Evolutionary conservation across 768 basidiomycete species (phyloP).

Genomic region (Russula griseocarnosa): DNA sequence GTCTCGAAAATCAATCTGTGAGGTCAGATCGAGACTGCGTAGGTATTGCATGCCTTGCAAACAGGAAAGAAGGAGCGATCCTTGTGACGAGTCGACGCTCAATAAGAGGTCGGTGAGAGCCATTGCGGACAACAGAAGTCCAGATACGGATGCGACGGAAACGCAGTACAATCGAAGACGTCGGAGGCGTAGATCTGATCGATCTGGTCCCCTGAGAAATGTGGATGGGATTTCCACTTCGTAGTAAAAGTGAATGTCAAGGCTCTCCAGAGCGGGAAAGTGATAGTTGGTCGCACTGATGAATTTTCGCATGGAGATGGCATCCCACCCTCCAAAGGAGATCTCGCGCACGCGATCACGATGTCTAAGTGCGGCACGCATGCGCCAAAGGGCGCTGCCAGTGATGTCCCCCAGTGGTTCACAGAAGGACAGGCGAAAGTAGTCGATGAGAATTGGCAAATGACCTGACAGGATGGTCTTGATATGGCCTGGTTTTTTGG

Average conservation of each 20-base stretch:
- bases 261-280: slow-evolving; percentile 9
- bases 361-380: no score
- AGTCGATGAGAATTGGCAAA: slow-evolving; percentile 4
- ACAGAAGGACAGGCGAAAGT: accelerated
- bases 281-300: neutral
- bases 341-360: no score
- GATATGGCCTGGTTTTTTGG: neutral
- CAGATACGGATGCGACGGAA: neutral
- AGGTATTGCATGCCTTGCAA: slow-evolving; percentile 1
- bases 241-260: neutral
- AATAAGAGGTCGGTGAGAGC: neutral
- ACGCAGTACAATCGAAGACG: neutral
- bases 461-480: neutral
- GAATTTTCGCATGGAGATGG: neutral
- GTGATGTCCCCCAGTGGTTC: no score
- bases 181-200: neutral
- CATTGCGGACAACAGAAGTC: slow-evolving; percentile 7
- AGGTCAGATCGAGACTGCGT: neutral
- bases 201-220: neutral
- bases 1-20: accelerated
- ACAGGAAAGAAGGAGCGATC: neutral
- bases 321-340: neutral
- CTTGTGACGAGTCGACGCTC: no score
- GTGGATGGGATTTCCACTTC: neutral
- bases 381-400: no score